Evolutionary conservation across 495 filamentous ascomycete genomes (phyloP).

Genomic region (Hypoxylon crocopeplum): DNA sequence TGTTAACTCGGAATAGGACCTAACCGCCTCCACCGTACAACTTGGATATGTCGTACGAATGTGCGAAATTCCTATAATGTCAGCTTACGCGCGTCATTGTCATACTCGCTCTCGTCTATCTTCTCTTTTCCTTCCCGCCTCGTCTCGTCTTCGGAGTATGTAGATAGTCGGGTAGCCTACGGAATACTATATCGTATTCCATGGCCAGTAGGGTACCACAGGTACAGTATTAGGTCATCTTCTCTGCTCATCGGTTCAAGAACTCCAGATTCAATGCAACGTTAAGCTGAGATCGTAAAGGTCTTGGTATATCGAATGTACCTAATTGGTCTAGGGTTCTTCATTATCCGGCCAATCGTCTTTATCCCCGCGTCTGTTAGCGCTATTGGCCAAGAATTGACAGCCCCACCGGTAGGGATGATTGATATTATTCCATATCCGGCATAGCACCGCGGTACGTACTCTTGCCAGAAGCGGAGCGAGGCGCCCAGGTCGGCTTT

Average conservation of each 20-base stretch:
- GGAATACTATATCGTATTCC: too few relatives aligned
- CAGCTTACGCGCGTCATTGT: slow-evolving; percentile 25
- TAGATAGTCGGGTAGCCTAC: too few relatives aligned
- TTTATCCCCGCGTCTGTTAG: slow-evolving; percentile 10
- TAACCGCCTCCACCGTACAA: slow-evolving; percentile 15
- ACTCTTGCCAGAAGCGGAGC: slow-evolving; percentile 3
- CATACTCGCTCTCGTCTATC: slow-evolving; percentile 7
- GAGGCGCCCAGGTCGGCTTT: background rate
- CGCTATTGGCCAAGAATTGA: background rate
- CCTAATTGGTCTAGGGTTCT: background rate
- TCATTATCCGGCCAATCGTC: slow-evolving; percentile 25
- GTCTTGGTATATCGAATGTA: background rate
- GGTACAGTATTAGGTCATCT: too few relatives aligned
- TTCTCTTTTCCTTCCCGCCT: background rate
- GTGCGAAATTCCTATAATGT: slow-evolving; percentile 2
- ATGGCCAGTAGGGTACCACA: too few relatives aligned
- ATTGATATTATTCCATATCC: background rate
- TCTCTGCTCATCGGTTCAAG: too few relatives aligned
- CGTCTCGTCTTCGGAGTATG: too few relatives aligned
- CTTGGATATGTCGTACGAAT: slow-evolving; percentile 3
- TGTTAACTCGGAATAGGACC: background rate
- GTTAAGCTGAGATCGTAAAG: background rate
- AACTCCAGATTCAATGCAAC: too few relatives aligned
- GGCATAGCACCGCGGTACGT: background rate
- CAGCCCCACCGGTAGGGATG: background rate